A percentile compares a stretch with the other conserved stretches of the same genome.
phyloP scores from a whole-genome alignment of 176 grass and related monocot species.

The Phragmites australis region DNA sequence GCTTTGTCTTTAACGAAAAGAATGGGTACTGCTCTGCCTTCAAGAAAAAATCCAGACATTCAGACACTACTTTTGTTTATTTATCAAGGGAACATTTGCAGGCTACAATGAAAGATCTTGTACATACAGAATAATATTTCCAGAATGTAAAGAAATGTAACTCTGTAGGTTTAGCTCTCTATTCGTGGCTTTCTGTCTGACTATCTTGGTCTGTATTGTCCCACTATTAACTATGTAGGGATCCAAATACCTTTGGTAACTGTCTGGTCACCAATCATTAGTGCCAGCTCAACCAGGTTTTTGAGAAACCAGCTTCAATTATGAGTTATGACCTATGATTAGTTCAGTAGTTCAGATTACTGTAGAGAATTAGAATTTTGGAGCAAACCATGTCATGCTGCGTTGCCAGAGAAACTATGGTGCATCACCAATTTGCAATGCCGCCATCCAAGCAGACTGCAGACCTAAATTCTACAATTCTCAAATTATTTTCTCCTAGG shows the following conservation, averaged over 20 bases:
- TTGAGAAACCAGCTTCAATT: not conserved
- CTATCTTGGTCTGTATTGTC: no score
- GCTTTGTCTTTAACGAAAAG: constrained; percentile 7
- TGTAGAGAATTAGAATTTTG: not conserved
- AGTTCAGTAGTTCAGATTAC: not conserved
- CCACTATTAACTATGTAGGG: no score
- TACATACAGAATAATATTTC: not conserved
- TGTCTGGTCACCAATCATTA: no score
- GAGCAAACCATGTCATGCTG: no score
- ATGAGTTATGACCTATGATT: not conserved
- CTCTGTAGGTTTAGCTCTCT: not conserved
- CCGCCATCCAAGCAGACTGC: not conserved
- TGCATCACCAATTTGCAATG: not conserved
- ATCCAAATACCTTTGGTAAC: no score
- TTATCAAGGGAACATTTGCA: not conserved
- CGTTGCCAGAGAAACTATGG: not conserved
- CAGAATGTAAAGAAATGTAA: not conserved
- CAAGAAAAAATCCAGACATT: not conserved
- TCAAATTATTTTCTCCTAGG: no score
- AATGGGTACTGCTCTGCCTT: not conserved
- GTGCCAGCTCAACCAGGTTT: not conserved
- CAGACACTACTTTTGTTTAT: not conserved
- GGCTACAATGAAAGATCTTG: not conserved
- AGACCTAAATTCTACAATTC: not conserved
- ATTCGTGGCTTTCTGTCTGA: not conserved